Conservation (phyloP, 2,329 filamentous ascomycete genomes). For the Colletotrichum echinochloae region DNA sequence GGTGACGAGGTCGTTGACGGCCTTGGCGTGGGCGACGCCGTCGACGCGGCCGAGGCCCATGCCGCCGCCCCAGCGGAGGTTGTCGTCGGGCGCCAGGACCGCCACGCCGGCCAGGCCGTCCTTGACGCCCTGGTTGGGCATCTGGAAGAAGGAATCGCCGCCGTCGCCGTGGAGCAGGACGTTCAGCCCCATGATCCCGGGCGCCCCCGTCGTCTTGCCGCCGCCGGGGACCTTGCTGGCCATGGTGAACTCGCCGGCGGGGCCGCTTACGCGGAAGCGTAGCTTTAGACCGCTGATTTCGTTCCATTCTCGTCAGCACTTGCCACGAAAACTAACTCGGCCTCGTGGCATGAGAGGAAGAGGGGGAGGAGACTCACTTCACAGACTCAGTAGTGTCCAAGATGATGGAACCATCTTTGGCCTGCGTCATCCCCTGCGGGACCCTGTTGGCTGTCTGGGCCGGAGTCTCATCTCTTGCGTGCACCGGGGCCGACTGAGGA, state of each 20-base stretch:
- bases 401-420: slow-evolving; percentile 67
- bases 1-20: slow-evolving; percentile 65
- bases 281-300: slow-evolving; percentile 59
- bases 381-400: slow-evolving; percentile 66
- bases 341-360: no score
- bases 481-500: slow-evolving; percentile 1
- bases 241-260: slow-evolving; percentile 64
- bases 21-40: slow-evolving; percentile 66
- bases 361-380: slow-evolving; percentile 54
- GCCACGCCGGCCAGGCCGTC: slow-evolving; percentile 63
- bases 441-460: slow-evolving; percentile 47
- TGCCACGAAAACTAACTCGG: background rate
- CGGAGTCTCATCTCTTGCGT: slow-evolving; percentile 38
- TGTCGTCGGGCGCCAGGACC: slow-evolving; percentile 64
- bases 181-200: slow-evolving; percentile 61
- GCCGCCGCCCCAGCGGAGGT: slow-evolving; percentile 70
- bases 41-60: slow-evolving; percentile 63
- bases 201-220: slow-evolving; percentile 39
- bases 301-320: background rate
- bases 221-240: slow-evolving; percentile 57
- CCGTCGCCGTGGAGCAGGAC: slow-evolving; percentile 71
- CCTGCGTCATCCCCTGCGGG: slow-evolving; percentile 53
- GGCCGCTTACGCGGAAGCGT: slow-evolving; percentile 67
- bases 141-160: slow-evolving; percentile 68
- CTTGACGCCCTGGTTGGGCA: slow-evolving; percentile 66